These are phyloP conservation scores for Colletotrichum sp. DNA, from an alignment of 2,329 filamentous ascomycete genomes.

Conservation along the genomic window DNA sequence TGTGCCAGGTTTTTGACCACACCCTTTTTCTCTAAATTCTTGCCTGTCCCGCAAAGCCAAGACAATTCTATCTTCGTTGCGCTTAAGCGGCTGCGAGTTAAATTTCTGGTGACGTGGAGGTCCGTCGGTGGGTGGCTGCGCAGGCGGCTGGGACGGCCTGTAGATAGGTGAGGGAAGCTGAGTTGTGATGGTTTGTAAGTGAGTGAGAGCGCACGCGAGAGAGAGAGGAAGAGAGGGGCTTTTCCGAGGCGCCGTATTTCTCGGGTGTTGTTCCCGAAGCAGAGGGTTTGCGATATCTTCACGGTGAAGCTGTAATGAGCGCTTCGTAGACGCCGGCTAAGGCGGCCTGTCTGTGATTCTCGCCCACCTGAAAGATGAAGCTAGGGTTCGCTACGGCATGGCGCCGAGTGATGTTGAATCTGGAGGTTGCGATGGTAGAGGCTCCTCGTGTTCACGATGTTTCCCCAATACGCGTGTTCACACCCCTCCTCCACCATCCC, in stretches of 20 bases:
- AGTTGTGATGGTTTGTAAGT: not conserved
- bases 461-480: not conserved
- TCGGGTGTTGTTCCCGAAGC: not conserved
- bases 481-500: not conserved
- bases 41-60: not conserved
- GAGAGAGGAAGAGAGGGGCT: not conserved
- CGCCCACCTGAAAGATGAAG: not conserved
- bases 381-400: not conserved
- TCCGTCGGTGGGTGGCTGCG: not conserved
- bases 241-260: not conserved
- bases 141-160: not conserved
- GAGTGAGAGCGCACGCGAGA: not conserved
- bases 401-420: not conserved
- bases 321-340: not conserved
- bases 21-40: not conserved
- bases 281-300: not conserved
- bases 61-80: not conserved
- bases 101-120: not conserved
- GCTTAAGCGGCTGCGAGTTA: not conserved
- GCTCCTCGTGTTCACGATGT: not conserved
- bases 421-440: not conserved
- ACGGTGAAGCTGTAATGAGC: not conserved
- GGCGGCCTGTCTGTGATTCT: not conserved
- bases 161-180: not conserved
- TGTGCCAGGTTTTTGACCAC: not conserved